Evolutionary conservation across 176 grass and related monocot genomes (phyloP), one percentile per base, ranked within the genome.

Genomic region (Eragrostis curvula): DNA sequence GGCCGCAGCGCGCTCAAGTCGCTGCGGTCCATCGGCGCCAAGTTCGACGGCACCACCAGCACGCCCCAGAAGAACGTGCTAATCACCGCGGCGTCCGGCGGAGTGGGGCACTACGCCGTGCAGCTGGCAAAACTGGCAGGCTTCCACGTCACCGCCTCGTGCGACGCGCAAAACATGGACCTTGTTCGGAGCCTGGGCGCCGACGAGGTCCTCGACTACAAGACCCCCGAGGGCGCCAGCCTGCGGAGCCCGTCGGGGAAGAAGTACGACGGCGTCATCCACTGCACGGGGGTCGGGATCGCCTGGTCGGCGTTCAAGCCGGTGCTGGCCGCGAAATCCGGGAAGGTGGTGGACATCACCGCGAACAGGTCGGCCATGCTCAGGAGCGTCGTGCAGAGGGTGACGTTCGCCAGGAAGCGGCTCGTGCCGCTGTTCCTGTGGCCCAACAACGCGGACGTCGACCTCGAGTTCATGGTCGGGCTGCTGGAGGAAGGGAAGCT

Each of bases 401-500:
- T 89, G 67, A 82, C 88, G 0, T 72, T 75, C 25, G 25, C 79
- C 14, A 89, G 69, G 27, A 96, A 90, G 77, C 77, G 87, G 40
- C 29, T 89, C 15, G 85, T 90, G 80, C 72, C 90, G 0, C 66
- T 96, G 49, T 15, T 90, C 27, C 29, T 77, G 18, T 48, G 2
- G 13, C 52, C 49, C 42, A 88, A 73, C 39, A 90, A 74, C 61
- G 80, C 77, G 0, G 87, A 93, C 48, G 79, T 96, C 20, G 81
- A 93, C 48, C 81, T 96, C 20, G 81, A 88, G 80, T 88, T 93
- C 53, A 49, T 96, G 72, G 90, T 91, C 20, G 83, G 71, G 25
- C 70, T 96, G 51, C 24, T 90, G 69, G 62, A 83, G 78, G 83
- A 88, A 12, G 72, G 86, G 70, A 93, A 85, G 46, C 52, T 96